Evolutionary conservation across 441 rosid species (phyloP).

Genomic region (Hura crepitans): DNA sequence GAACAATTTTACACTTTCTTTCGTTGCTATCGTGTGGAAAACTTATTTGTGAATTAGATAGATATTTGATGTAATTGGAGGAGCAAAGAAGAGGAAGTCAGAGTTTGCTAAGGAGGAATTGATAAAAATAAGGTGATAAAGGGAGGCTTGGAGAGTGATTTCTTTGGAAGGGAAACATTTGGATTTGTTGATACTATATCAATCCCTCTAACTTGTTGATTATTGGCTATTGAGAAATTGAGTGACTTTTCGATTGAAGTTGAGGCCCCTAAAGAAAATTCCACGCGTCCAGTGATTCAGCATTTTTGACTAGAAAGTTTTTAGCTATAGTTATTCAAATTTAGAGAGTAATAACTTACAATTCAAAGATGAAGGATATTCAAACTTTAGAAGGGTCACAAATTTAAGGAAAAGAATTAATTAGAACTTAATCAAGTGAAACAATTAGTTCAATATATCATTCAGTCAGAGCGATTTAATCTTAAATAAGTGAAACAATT

Average conservation of each 20-base stretch:
- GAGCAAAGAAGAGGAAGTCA: conserved; percentile 38
- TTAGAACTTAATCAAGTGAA: too few species aligned
- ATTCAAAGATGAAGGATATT: too few species aligned
- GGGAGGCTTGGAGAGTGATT: conserved; percentile 43
- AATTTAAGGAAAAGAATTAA: too few species aligned
- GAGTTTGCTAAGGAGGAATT: conserved; percentile 33
- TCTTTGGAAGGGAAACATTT: conserved; percentile 38
- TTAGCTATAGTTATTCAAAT: too few species aligned
- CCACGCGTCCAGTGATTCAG: too few species aligned
- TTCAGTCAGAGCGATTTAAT: too few species aligned
- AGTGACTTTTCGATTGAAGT: conserved; percentile 38
- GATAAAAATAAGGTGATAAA: conserved; percentile 40
- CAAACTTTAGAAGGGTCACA: too few species aligned
- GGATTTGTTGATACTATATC: conserved; percentile 39
- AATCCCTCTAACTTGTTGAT: conserved; percentile 38
- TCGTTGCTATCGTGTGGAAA: too few species aligned
- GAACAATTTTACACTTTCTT: background rate
- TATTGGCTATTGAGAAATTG: conserved; percentile 35
- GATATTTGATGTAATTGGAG: conserved; percentile 34
- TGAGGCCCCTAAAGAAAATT: conserved; percentile 47
- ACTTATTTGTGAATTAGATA: background rate
- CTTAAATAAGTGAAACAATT: too few species aligned
- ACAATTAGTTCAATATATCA: too few species aligned
- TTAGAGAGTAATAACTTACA: too few species aligned
- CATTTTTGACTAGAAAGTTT: too few species aligned